Evolutionary conservation across 2,329 filamentous ascomycete genomes (phyloP), one percentile per base, ranked within the genome.

Genomic region (Alternaria solani): DNA sequence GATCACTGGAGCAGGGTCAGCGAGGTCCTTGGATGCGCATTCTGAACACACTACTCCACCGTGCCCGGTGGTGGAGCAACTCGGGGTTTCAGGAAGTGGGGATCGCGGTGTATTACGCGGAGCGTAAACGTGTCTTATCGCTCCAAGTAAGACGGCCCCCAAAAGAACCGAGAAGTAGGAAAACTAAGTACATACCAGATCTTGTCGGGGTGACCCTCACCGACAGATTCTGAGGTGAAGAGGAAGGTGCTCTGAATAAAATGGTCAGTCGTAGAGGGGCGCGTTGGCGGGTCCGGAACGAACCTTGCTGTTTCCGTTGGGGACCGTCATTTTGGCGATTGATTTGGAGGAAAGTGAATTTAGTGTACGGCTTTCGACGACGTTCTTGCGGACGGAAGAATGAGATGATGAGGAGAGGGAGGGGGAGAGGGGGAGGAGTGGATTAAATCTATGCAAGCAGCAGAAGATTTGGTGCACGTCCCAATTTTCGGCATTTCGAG

Each of bases 161-260:
- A 2, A 16, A 34, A 26, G 55, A 49, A 46, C 55, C 26, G 59
- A 34, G 20, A 36, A 20, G 36, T 28, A 36, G 18, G 14, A 52
- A 14, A 43, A 39, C 23, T 5, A 16, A 14, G 23, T 51, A 74
- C 78, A 62, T 78, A 88, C 86, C 91, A 92, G 80, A 97, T 97
- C 91, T 97, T 97, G 83, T 96, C 93, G 76, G 93, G 92, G 85
- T 96, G 93, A 34, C 79, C 80, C 69, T 81, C 80, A 59, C 82
- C 82, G 61, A 84, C 82, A 46, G 82, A 83, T 78, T 84, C 82
- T 66, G 82, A 83, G 63, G 82, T 84, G 80, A 84, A 84, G 73
- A 80, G 75, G 68, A 81, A 81, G 51, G 76, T 79, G 64, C 68
- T 70, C 75, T 78, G 68, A 25, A 62, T 23, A 23, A 23, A 23